Evolutionary conservation across 805 yeast species (phyloP).

Genomic region (Wickerhamiella alocasiicola): DNA sequence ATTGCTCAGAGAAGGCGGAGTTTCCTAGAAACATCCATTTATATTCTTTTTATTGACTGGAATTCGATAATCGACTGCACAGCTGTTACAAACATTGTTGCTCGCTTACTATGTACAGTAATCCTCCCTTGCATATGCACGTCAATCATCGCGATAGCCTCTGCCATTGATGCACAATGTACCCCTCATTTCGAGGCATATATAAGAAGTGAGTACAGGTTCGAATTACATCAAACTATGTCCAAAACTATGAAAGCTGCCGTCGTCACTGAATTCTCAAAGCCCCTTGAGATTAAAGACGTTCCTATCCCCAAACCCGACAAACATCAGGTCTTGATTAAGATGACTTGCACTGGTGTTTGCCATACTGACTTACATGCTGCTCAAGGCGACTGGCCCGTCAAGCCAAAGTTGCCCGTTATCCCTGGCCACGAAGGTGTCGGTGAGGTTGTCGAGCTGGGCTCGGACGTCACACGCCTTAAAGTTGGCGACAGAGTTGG

Average conservation of each 20-base stretch:
- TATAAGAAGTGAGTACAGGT: too few relatives aligned
- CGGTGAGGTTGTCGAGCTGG: constrained; percentile 70
- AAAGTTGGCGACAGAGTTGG: constrained; percentile 75
- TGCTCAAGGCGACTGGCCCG: constrained; percentile 90
- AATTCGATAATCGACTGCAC: too few relatives aligned
- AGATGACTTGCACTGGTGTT: constrained; percentile 80
- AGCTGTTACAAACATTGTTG: too few relatives aligned
- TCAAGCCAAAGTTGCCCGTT: constrained; percentile 57
- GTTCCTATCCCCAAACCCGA: constrained; percentile 72
- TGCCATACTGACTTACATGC: constrained; percentile 93
- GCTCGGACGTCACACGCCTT: constrained; percentile 54
- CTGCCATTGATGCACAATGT: too few relatives aligned
- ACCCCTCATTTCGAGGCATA: too few relatives aligned
- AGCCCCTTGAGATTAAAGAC: constrained; percentile 53
- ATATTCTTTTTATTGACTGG: too few relatives aligned
- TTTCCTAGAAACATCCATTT: too few relatives aligned
- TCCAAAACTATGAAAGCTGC: constrained; percentile 39
- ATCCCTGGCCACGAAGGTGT: constrained; percentile 91
- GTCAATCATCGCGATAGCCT: too few relatives aligned
- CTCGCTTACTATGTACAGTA: too few relatives aligned
- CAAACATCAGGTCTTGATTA: constrained; percentile 63
- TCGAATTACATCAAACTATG: too few relatives aligned
- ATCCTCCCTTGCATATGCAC: too few relatives aligned
- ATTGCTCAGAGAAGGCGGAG: too few relatives aligned
- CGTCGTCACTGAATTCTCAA: constrained; percentile 52